Evolutionary conservation across 2,329 filamentous ascomycete species (phyloP), one percentile per base, ranked within the genome.

Genomic region (Aspergillus sp.): DNA sequence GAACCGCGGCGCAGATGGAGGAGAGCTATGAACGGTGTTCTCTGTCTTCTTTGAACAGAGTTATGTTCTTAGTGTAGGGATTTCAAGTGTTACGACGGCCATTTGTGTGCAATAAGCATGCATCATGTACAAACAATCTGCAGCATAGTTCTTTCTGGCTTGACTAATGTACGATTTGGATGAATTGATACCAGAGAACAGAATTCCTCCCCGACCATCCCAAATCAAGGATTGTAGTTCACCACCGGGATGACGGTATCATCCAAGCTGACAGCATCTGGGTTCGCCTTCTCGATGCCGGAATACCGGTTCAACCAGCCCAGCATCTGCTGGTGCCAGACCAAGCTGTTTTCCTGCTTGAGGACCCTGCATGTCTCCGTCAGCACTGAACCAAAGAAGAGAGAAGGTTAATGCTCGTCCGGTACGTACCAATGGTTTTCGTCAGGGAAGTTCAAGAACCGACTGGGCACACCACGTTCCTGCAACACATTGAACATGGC

Each of bases 261-360:
- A 17, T 65, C 60, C 42, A 72, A 40, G 36, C 60, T 66, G n/a
- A 72, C 60, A 14, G 68, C 63, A 40, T 64, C 41, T 1, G 64
- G 55, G 32, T 69, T 68, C 33, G 51, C 55, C 45, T 60, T 54
- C 30, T 50, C 63, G 20, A 73, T 52, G 2, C 72, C 72, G 2
- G 72, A 70, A 45, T 82, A 80, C 58, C 73, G 73, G 59, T 84
- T 84, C 57, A 87, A 78, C 84, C 88, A 96, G 38, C 81, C 82
- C 14, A 95, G 68, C 14, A 95, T 90, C 66, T 90, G 88, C 55
- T 82, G 82, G 63, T 96, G 90, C 92, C 92, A 96, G 4, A 93
- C 82, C 16, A 95, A 73, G n/a, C 85, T 88, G 70, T 96, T 96
- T 72, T 95, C 91, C 0, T 86, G 87, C 64, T 94, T 93, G 42